Base-by-base conservation (phyloP, 129 eudicot genomes). In the Artemisia tridentata region DNA sequence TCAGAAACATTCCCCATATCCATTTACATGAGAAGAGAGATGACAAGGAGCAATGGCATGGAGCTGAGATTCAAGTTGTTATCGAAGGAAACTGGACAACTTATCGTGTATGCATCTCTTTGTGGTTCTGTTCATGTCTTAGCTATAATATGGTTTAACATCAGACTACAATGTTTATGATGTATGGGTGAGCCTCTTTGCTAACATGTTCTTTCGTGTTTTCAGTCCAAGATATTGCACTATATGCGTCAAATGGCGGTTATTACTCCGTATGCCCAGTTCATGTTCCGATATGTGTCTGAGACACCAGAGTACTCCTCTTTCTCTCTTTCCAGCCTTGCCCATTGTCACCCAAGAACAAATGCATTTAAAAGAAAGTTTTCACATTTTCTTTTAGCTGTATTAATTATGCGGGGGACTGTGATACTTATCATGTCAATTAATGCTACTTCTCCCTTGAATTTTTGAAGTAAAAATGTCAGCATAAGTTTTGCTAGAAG, bases 171-270 rank as follows among this genome's bases (percentile, higher is more conserved):
- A 15, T 74, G 53, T 54, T 52, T 69, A 68, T 16, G 73, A 62
- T 66, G 68, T 15, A 53, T 57, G 31, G 50, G 46, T 56, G 79
- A 56, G 66, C 79, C 23, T 62, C 71, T 43, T 53, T 45, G 11
- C 50, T 68, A 46, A 72, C 59, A 25, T 20, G 14, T 56, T 18
- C 45, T 23, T 75, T 63, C n/a, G 52, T 63, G 4, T 77, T 62
- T 88, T 60, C 97, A 95, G 99, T 95, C 99, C 57, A 95, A 90
- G 81, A 95, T 95, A 78, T 81, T 95, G 88, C 99, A 95, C 75
- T 95, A 95, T 80, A 87, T 95, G 97, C 99, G 99, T 64, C 99
- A 95, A 85, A 87, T 95, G 96, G 99, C 99, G 68, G 99, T 95
- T 77, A 95, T 95, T 62, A 95, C 99, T 65, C 99, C 99, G 17